Conservation (phyloP, 768 basidiomycete genomes). For the Phylloporus sp. region DNA sequence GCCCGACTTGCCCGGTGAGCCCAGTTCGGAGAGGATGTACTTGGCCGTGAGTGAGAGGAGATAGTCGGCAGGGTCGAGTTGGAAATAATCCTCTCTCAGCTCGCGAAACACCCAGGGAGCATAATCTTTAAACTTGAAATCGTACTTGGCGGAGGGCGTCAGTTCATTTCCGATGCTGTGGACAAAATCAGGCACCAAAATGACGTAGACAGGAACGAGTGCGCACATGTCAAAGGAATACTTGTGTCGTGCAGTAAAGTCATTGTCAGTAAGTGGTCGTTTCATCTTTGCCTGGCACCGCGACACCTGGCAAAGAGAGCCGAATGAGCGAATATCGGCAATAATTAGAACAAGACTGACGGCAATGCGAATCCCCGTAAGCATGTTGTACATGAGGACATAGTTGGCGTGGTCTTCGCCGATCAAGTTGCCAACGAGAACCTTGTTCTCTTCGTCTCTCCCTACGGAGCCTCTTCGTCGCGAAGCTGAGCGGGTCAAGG, state of each 20-base stretch:
- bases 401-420: conserved; percentile 99
- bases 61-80: conserved; percentile 96
- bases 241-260: conserved; percentile 88
- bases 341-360: conserved; percentile 42
- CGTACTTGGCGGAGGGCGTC: conserved; percentile 96
- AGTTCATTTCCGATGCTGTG: conserved; percentile 91
- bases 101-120: conserved; percentile 98
- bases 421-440: conserved; percentile 91
- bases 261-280: conserved; percentile 77
- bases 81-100: conserved; percentile 90
- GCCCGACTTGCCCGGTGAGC: conserved; percentile 96
- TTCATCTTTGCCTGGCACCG: conserved; percentile 95
- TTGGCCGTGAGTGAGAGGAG: conserved; percentile 93
- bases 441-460: conserved; percentile 46
- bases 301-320: conserved; percentile 61
- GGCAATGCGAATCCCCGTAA: conserved; percentile 95
- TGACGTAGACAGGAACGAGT: neutral
- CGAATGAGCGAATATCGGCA: conserved; percentile 1
- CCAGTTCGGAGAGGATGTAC: conserved; percentile 96
- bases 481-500: conserved; percentile 37
- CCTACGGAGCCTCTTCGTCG: conserved; percentile 20
- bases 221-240: conserved; percentile 95
- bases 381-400: conserved; percentile 99
- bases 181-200: conserved; percentile 3
- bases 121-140: conserved; percentile 99